Base-by-base conservation (phyloP, 23 red algal genomes). In the Gracilaria gracilis region DNA sequence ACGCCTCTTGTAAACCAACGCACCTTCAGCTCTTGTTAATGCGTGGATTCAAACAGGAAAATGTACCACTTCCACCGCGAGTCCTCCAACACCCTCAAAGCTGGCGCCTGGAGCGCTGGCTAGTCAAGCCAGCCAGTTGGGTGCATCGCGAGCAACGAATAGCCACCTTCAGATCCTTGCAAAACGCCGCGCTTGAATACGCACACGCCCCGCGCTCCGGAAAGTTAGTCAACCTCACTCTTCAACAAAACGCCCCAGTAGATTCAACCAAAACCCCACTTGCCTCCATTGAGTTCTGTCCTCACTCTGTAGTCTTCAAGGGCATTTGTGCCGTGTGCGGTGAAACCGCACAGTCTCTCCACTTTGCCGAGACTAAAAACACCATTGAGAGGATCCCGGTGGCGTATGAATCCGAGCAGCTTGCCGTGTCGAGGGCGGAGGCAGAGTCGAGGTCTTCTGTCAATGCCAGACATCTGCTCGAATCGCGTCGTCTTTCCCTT, bases 271-370 rank as follows among this genome's bases (percentile, higher is more conserved):
- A 19, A 61, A 29, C 51, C 29, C 47, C 71, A 39, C 74, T 96
- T 23, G 95, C 82, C 2, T 20, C n/a, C 0, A 44, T 98, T 57
- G 86, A 88, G 77, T 95, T 80, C 32, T 98, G 96, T 71, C 37
- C 96, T 13, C 96, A 98, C 72, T 62, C 75, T 48, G 81, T 94
- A 48, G 83, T 91, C 53, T 98, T 92, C 79, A 76, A 83, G 46
- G 96, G 96, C 75, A 44, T 98, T 17, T 98, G 96, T 79, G 85
- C 87, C 75, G 50, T 92, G 6, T 98, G 96, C 80, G 91, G 92
- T 12, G 75, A 83, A 80, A 92, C 94, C 20, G 75, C 86, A 9
- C 50, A 86, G 9, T 74, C 79, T 16, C 78, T 67, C 2, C 81
- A 93, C 61, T 87, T 91, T 64, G 86, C 93, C 32, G 85, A 93